Evolutionary conservation across 768 basidiomycete genomes (phyloP), one percentile per base, ranked within the genome.

Genomic region (Mycena capillaripes): DNA sequence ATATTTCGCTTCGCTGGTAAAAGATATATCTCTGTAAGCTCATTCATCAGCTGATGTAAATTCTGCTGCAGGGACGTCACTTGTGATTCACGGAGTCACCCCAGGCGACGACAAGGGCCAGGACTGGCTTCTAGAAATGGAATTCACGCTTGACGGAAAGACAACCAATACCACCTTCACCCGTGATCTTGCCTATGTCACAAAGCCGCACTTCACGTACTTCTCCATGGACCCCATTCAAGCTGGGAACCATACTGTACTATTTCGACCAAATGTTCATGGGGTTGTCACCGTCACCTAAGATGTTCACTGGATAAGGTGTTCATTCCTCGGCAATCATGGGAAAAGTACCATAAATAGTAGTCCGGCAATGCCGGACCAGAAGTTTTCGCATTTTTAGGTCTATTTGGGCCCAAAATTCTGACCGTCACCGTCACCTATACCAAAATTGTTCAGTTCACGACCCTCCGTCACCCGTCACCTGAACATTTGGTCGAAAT

Each of bases 1-100:
- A 38, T 30, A 16, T 60, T 60, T 40, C 42, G 25, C 16, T 68
- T 68, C 27, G 44, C 66, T 10, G 66, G 66, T 36, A 36, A 44
- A 6, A 17, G 7, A 6, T 7, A 19, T 6, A 2, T 17, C 19
- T 44, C 10, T 12, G 2, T 44, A 12, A 21, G 6, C 3, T 14
- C 6, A 44, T 6, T 14, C 8, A 19, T 4, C 40, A 4, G 6
- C 16, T 21, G 2, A 21, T 36, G 6, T 36, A 12, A 36, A 12
- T 12, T 36, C 7, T 12, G 12, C 6, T 55, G 7, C 29, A 52
- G 48, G 42, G n/a, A 40, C 27, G 32, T 48, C 42, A 1, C 14
- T 32, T 30, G 16, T 23, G 16, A 29, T 59, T 8, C 40, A 36
- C 1, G 58, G 58, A 17, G 29, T 42, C 1, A 59, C 58, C 2